Percentiles rank a stretch among this genome's conserved stretches.
Evolutionary conservation across 139 green algal species (phyloP).

Genomic region (Auxenochlorella pyrenoidosa): DNA sequence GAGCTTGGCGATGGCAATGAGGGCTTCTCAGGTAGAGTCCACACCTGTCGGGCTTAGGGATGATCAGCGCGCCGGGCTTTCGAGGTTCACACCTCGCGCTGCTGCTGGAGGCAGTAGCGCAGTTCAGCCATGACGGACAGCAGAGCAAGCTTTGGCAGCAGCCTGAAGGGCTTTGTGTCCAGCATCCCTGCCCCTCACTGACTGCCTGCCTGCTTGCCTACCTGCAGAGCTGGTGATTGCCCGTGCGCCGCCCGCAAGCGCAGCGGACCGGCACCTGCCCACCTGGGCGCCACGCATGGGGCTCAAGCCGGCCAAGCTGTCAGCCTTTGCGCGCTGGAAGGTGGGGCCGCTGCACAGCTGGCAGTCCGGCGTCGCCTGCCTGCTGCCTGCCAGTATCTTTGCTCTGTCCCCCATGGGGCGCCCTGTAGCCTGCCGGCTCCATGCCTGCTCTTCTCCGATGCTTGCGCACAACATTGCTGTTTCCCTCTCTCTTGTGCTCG

Average conservation of each 20-base stretch:
- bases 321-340: conserved; percentile 28
- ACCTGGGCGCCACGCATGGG: conserved; percentile 28
- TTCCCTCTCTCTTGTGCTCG: too few relatives aligned
- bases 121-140: neutral
- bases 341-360: too few relatives aligned
- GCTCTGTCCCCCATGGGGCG: too few relatives aligned
- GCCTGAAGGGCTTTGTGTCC: neutral
- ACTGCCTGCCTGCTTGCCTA: neutral
- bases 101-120: neutral
- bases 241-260: conserved; percentile 14
- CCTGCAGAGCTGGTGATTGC: conserved; percentile 35
- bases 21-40: conserved; percentile 34
- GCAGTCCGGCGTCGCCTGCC: too few relatives aligned
- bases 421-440: neutral
- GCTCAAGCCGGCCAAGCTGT: conserved; percentile 30
- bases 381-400: neutral
- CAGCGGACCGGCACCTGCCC: neutral
- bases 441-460: conserved; percentile 13
- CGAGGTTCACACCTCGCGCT: too few relatives aligned
- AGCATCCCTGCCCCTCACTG: neutral
- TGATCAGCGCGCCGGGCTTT: too few relatives aligned
- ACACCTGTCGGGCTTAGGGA: too few relatives aligned
- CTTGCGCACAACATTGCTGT: too few relatives aligned
- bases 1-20: conserved; percentile 46
- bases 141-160: neutral